A percentile compares a stretch with the other conserved stretches of the same genome.
These are phyloP conservation scores for Aspergillus sergii DNA, from an alignment of 2,329 filamentous ascomycete species.

Conservation along the genomic window DNA sequence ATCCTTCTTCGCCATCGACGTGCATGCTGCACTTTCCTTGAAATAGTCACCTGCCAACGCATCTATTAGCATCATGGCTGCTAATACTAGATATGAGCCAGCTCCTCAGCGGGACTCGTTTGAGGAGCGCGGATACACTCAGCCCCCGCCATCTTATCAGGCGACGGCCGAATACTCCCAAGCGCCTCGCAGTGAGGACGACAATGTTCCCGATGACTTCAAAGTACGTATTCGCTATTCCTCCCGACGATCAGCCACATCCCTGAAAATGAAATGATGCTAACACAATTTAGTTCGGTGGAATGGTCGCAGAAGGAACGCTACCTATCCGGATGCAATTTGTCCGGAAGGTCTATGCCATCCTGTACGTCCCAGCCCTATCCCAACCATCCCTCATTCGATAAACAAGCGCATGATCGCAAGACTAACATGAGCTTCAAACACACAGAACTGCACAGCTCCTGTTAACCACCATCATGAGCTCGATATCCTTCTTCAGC, in stretches of 20 bases:
- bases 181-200: conserved; percentile 73
- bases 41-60: background rate
- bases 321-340: conserved; percentile 97
- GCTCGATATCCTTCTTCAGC: conserved; percentile 84
- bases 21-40: background rate
- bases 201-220: conserved; percentile 96
- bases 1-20: background rate
- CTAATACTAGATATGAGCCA: conserved; percentile 78
- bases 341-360: conserved; percentile 95
- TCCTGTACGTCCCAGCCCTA: conserved; percentile 61
- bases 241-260: background rate
- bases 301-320: conserved; percentile 88
- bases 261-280: background rate
- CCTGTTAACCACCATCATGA: conserved; percentile 77
- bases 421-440: background rate
- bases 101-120: conserved; percentile 87
- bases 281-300: conserved; percentile 69
- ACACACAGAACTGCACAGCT: conserved; percentile 75
- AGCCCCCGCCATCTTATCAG: conserved; percentile 83
- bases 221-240: conserved; percentile 60
- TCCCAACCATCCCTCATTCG: background rate
- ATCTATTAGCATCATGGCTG: conserved; percentile 58
- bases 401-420: background rate
- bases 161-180: conserved; percentile 63
- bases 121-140: conserved; percentile 69